Evolutionary conservation across 257 asterid genomes (phyloP).

Genomic region (Primulina tabacum): DNA sequence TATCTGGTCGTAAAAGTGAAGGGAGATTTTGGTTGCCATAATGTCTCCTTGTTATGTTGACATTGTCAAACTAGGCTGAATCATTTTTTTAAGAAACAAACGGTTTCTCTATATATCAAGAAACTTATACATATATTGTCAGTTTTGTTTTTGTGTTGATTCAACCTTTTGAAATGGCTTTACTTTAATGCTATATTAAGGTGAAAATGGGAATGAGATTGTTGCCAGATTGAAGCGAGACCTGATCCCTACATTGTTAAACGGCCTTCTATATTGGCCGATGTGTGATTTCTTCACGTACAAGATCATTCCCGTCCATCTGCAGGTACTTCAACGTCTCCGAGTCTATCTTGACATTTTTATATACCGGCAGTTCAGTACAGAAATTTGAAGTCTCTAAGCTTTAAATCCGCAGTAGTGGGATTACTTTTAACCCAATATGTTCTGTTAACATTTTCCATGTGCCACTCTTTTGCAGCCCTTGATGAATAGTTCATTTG

Average conservation of each 20-base stretch:
- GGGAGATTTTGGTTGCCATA: neutral
- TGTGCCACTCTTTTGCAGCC: slow-evolving; percentile 48
- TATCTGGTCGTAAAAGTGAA: neutral
- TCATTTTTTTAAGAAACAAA: neutral
- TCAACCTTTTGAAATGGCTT: slow-evolving; percentile 10
- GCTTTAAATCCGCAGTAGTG: neutral
- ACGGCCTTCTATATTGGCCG: slow-evolving; percentile 86
- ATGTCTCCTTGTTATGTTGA: neutral
- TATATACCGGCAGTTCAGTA: neutral
- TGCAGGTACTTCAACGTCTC: slow-evolving; percentile 54
- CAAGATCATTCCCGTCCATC: slow-evolving; percentile 75
- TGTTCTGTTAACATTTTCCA: neutral
- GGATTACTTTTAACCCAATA: neutral
- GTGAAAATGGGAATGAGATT: slow-evolving; percentile 59
- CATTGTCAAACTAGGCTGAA: neutral
- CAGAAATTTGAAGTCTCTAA: neutral
- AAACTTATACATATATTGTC: neutral
- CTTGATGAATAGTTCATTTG: slow-evolving; percentile 70
- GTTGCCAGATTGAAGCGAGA: slow-evolving; percentile 77
- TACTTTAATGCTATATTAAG: slow-evolving; percentile 33
- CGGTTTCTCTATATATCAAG: neutral
- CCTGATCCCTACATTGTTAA: slow-evolving; percentile 66
- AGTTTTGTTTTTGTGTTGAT: neutral
- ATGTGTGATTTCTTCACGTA: slow-evolving; percentile 77
- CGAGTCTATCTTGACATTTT: neutral